Conservation (phyloP, 2,329 filamentous ascomycete genomes). For the Talaromyces sp. region DNA sequence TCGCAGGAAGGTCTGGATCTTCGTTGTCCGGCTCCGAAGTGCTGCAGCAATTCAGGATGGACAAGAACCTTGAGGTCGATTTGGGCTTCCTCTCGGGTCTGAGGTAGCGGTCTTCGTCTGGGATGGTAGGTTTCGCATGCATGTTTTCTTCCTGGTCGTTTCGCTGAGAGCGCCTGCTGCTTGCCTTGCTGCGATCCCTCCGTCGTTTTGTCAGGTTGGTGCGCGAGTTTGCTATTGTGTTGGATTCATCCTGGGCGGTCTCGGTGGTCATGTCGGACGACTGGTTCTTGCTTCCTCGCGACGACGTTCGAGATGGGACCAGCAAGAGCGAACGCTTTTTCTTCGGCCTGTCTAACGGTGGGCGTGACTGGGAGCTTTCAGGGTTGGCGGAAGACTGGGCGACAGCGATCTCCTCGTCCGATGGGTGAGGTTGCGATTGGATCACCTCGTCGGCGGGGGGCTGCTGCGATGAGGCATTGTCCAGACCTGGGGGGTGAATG, state of each 20-base stretch:
- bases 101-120: conserved; percentile 26
- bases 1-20: conserved; percentile 40
- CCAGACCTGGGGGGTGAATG: conserved; percentile 8
- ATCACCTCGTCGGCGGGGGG: conserved; percentile 8
- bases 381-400: conserved; percentile 7
- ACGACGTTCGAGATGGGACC: conserved; percentile 35
- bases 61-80: conserved; percentile 35
- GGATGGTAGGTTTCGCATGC: conserved; percentile 26
- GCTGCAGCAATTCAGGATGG: conserved; percentile 47
- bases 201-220: conserved; percentile 60
- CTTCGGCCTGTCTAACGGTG: conserved; percentile 23
- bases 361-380: conserved; percentile 8
- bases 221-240: conserved; percentile 60
- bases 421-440: conserved; percentile 9
- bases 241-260: conserved; percentile 35
- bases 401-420: conserved; percentile 8
- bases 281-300: conserved; percentile 31
- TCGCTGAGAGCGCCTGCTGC: conserved; percentile 43
- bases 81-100: conserved; percentile 39
- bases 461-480: conserved; percentile 10
- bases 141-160: conserved; percentile 27
- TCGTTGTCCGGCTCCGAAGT: conserved; percentile 41
- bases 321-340: conserved; percentile 33
- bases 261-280: conserved; percentile 29
- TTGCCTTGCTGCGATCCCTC: conserved; percentile 64